Evolutionary conservation across 352 stramenopile genomes (phyloP).

Genomic region (Lagenidium giganteum): DNA sequence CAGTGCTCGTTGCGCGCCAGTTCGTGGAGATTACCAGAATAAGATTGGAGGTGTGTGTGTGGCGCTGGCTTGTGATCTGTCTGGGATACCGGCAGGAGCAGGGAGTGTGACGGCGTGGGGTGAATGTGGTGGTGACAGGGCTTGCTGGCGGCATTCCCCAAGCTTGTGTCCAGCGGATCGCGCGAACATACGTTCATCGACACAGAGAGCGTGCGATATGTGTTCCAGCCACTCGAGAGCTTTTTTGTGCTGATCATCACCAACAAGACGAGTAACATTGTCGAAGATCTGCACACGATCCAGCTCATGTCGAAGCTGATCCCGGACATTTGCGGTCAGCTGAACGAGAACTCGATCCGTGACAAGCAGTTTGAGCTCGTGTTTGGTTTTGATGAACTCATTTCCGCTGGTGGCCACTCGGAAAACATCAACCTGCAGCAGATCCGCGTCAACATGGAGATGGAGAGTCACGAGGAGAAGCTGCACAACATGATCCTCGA

Average conservation of each 20-base stretch:
- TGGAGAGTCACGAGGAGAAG: constrained; percentile 99
- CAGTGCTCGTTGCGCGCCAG: constrained; percentile 95
- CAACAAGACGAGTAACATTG: constrained; percentile 99
- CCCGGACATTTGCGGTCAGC: constrained; percentile 90
- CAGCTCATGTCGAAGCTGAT: constrained; percentile 97
- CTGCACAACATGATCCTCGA: constrained; percentile 98
- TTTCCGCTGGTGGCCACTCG: constrained; percentile 96
- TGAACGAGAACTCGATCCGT: constrained; percentile 93
- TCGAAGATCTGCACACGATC: constrained; percentile 98
- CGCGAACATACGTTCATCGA: constrained; percentile 99
- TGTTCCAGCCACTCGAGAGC: constrained; percentile 98
- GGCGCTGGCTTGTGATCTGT: background rate
- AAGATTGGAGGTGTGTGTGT: constrained; percentile 86
- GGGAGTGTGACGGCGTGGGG: too few species aligned
- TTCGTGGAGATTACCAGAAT: constrained; percentile 99
- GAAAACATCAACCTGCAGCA: constrained; percentile 92
- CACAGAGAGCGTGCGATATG: constrained; percentile 97
- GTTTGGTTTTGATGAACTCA: constrained; percentile 99
- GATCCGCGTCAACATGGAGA: constrained; percentile 97
- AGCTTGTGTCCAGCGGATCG: constrained; percentile 92
- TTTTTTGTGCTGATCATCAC: constrained; percentile 99
- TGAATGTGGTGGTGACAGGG: constrained; percentile 37
- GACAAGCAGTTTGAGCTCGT: constrained; percentile 98
- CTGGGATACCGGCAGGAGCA: too few species aligned
- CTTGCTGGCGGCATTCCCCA: constrained; percentile 98